Conservation (phyloP, 2,329 filamentous ascomycete species). For the Sporothrix pseudoabietina region DNA sequence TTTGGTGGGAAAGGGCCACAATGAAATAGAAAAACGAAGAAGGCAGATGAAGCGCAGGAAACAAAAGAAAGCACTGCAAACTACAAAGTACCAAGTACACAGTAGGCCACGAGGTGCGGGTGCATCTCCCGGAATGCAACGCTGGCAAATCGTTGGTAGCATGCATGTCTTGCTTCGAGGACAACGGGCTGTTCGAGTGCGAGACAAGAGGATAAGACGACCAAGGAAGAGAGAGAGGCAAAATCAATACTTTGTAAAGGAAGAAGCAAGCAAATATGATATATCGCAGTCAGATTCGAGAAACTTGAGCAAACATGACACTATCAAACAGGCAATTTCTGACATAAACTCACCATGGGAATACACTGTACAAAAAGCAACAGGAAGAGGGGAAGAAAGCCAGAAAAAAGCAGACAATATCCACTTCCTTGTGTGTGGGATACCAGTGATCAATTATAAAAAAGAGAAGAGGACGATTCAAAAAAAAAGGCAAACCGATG, state of each 20-base stretch:
- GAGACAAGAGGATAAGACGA: background rate
- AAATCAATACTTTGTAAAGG: background rate
- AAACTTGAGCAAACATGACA: background rate
- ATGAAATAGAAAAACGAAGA: background rate
- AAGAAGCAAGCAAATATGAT: conserved; percentile 15
- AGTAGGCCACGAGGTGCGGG: background rate
- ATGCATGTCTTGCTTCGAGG: background rate
- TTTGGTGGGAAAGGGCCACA: background rate
- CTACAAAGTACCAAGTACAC: background rate
- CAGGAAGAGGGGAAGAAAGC: background rate
- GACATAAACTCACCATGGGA: background rate
- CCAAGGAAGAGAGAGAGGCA: background rate
- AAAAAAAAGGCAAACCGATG: background rate
- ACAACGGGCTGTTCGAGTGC: conserved; percentile 7
- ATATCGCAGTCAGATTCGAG: background rate
- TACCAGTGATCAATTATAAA: background rate
- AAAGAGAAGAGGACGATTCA: background rate
- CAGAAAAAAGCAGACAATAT: background rate
- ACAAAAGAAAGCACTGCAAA: background rate
- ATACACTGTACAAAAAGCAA: background rate
- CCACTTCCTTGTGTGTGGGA: background rate
- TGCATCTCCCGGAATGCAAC: background rate
- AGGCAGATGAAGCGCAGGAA: background rate
- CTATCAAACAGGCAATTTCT: background rate
- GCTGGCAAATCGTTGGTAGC: background rate